These are phyloP conservation scores for Aquilaria malaccensis DNA, from an alignment of 345 rosid species.

Conservation along the genomic window DNA sequence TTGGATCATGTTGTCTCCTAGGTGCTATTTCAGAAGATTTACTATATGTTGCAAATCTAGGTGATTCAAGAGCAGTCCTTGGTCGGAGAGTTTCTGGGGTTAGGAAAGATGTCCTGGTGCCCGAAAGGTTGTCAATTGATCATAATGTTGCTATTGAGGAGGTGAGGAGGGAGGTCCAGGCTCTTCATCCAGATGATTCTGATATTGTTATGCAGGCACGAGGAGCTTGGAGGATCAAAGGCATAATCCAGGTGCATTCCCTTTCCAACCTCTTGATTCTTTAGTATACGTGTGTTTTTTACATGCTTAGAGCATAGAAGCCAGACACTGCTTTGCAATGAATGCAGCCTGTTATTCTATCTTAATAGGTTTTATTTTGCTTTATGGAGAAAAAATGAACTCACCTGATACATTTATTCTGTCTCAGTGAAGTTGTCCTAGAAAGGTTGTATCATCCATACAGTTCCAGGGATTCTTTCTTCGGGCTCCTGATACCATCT, in stretches of 20 bases:
- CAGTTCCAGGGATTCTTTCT: conserved; percentile 37
- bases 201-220: conserved; percentile 62
- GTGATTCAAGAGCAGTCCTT: conserved; percentile 85
- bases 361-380: neutral
- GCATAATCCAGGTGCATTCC: conserved; percentile 73
- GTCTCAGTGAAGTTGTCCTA: conserved; percentile 9
- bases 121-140: conserved; percentile 82
- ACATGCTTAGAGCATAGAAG: too few relatives aligned
- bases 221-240: conserved; percentile 94
- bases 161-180: conserved; percentile 83
- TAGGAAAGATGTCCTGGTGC: conserved; percentile 31
- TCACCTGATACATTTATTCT: neutral
- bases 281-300: too few relatives aligned
- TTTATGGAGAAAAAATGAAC: conserved; percentile 1
- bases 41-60: conserved; percentile 76
- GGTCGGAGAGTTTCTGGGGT: conserved; percentile 41
- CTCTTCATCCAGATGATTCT: conserved; percentile 85
- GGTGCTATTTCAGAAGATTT: conserved; percentile 64
- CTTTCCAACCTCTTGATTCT: too few relatives aligned
- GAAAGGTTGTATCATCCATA: conserved; percentile 13
- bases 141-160: conserved; percentile 85
- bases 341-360: too few relatives aligned
- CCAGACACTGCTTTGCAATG: neutral
- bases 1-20: conserved; percentile 82
- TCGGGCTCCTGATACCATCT: conserved; percentile 33